phyloP scores from a whole-genome alignment of 1,139 yeast species.

The Kodamaea arcana region DNA sequence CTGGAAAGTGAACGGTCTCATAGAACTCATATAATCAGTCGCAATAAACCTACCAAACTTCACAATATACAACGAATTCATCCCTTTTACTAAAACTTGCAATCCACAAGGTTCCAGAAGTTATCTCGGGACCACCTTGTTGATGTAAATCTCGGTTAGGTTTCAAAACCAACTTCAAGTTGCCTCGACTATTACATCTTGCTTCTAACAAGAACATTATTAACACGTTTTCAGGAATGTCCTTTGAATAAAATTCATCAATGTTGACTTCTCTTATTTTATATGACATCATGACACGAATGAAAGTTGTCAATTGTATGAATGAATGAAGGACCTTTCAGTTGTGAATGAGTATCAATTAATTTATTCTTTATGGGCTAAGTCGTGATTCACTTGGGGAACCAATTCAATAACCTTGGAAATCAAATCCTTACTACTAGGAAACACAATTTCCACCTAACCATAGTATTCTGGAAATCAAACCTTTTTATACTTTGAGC shows the following conservation, averaged over 20 bases:
- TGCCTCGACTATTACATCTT: slow-evolving; percentile 6
- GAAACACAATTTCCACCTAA: too few species aligned
- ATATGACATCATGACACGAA: slow-evolving; percentile 3
- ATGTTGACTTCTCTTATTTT: slow-evolving; percentile 9
- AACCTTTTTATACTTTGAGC: too few species aligned
- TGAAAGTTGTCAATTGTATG: too few species aligned
- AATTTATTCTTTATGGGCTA: too few species aligned
- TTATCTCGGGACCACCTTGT: slow-evolving; percentile 8
- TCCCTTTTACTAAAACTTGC: slow-evolving; percentile 6
- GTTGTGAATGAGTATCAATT: too few species aligned
- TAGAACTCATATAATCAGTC: too few species aligned
- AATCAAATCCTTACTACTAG: too few species aligned
- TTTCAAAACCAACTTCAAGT: slow-evolving; percentile 8
- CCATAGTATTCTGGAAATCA: too few species aligned
- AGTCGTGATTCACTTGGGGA: too few species aligned
- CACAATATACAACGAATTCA: slow-evolving; percentile 9
- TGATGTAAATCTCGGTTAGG: slow-evolving; percentile 7
- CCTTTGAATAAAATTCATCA: slow-evolving; percentile 9
- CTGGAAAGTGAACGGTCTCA: too few species aligned
- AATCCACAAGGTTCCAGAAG: slow-evolving; percentile 9
- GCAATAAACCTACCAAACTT: slow-evolving; percentile 4
- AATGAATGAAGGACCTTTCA: too few species aligned
- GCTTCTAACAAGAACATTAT: slow-evolving; percentile 8
- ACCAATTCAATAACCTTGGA: too few species aligned
- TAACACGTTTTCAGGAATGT: slow-evolving; percentile 9